Percentiles rank a stretch among this genome's conserved stretches.
Evolutionary conservation across 2,329 filamentous ascomycete species (phyloP).

Genomic region (Trichoderma guizhouense): DNA sequence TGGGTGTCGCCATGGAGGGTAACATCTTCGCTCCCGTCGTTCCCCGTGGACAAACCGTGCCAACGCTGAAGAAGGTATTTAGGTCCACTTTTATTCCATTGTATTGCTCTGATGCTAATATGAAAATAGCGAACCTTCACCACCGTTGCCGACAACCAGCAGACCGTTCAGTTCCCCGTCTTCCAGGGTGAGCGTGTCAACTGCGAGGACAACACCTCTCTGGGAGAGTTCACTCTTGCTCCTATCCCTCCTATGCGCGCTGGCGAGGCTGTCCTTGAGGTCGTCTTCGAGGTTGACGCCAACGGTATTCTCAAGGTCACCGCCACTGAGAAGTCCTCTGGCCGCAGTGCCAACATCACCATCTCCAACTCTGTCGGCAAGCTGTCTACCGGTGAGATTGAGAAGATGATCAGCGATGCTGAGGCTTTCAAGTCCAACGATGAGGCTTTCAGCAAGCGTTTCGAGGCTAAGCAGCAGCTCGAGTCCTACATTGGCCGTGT

Average conservation of each 20-base stretch:
- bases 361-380: slow-evolving; percentile 99
- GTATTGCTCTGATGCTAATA: too few relatives aligned
- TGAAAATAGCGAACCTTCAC: slow-evolving; percentile 65
- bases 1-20: slow-evolving; percentile 99
- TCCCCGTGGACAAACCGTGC: slow-evolving; percentile 68
- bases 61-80: background rate
- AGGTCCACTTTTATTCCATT: too few relatives aligned
- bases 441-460: slow-evolving; percentile 98
- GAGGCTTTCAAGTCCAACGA: slow-evolving; percentile 99
- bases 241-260: slow-evolving; percentile 86
- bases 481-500: slow-evolving; percentile 98
- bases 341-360: slow-evolving; percentile 98
- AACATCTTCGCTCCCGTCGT: slow-evolving; percentile 98
- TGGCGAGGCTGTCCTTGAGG: slow-evolving; percentile 93
- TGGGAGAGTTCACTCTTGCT: slow-evolving; percentile 94
- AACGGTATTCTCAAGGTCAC: slow-evolving; percentile 99
- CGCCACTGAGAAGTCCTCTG: slow-evolving; percentile 97
- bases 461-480: slow-evolving; percentile 98
- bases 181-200: slow-evolving; percentile 97
- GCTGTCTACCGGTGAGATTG: slow-evolving; percentile 89
- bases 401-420: slow-evolving; percentile 96
- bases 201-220: slow-evolving; percentile 96
- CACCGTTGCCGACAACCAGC: slow-evolving; percentile 74
- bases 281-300: slow-evolving; percentile 99
- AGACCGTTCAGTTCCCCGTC: slow-evolving; percentile 73